phyloP scores from a whole-genome alignment of 2,329 filamentous ascomycete species.

The Arthrobotrys entomopaga region DNA sequence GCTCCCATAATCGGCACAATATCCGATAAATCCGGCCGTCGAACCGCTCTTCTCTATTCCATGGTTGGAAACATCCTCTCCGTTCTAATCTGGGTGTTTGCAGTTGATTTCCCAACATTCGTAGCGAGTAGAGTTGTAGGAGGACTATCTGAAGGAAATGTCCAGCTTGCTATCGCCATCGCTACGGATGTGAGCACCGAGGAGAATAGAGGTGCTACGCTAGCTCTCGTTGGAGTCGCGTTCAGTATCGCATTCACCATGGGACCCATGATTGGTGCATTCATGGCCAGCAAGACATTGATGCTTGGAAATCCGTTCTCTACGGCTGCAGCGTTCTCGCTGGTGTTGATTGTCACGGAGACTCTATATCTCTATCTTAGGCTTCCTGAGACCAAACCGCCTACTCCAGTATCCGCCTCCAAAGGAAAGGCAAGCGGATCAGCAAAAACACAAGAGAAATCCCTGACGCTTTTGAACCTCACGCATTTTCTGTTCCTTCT shows the following conservation, averaged over 20 bases:
- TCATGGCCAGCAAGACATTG: constrained; percentile 78
- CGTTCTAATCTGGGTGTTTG: constrained; percentile 91
- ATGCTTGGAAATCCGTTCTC: constrained; percentile 89
- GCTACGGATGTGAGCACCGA: constrained; percentile 95
- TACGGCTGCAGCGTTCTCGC: constrained; percentile 85
- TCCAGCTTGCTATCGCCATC: constrained; percentile 94
- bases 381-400: constrained; percentile 86
- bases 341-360: constrained; percentile 85
- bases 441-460: constrained; percentile 53
- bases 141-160: constrained; percentile 93
- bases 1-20: constrained; percentile 89
- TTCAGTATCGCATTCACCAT: constrained; percentile 98
- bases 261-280: constrained; percentile 89
- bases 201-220: constrained; percentile 83
- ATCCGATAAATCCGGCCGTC: constrained; percentile 82
- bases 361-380: constrained; percentile 85
- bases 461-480: constrained; percentile 75
- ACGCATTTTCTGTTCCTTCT: constrained; percentile 91
- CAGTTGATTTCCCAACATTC: constrained; percentile 94
- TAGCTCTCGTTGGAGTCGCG: constrained; percentile 95
- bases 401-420: constrained; percentile 59
- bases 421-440: constrained; percentile 56
- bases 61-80: constrained; percentile 94
- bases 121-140: constrained; percentile 91
- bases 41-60: constrained; percentile 85